Evolutionary conservation across 164 flowering plant genomes (phyloP).

Genomic region (Houttuynia cordata): DNA sequence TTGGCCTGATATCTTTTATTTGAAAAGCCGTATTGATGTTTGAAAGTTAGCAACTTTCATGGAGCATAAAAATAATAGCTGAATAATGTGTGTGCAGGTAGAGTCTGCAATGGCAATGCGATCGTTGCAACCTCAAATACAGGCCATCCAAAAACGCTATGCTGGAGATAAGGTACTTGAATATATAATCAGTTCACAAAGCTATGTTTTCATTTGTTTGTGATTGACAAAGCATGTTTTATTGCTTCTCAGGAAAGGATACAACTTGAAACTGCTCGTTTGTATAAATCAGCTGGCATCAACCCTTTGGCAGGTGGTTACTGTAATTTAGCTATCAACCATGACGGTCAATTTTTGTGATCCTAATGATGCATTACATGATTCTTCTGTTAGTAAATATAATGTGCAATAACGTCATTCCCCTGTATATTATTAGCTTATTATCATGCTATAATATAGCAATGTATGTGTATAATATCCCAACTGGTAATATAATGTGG

Average conservation of each 20-base stretch:
- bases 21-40: background rate
- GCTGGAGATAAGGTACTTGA: slow-evolving; percentile 76
- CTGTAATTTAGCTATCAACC: no score
- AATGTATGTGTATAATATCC: no score
- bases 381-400: no score
- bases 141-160: slow-evolving; percentile 80
- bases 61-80: background rate
- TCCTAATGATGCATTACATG: no score
- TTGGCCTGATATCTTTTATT: no score
- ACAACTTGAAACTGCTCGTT: slow-evolving; percentile 85
- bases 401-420: background rate
- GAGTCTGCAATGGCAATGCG: slow-evolving; percentile 96
- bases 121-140: slow-evolving; percentile 77
- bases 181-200: background rate
- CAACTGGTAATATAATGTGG: no score
- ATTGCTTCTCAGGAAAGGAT: slow-evolving; percentile 62
- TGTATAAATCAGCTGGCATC: slow-evolving; percentile 87
- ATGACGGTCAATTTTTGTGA: no score
- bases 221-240: background rate
- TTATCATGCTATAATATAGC: no score
- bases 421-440: background rate
- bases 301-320: slow-evolving; percentile 87
- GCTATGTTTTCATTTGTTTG: background rate
- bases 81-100: slow-evolving; percentile 29
- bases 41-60: background rate